Base-by-base conservation (phyloP, 2,329 filamentous ascomycete species). In the Cordyceps farinosa region DNA sequence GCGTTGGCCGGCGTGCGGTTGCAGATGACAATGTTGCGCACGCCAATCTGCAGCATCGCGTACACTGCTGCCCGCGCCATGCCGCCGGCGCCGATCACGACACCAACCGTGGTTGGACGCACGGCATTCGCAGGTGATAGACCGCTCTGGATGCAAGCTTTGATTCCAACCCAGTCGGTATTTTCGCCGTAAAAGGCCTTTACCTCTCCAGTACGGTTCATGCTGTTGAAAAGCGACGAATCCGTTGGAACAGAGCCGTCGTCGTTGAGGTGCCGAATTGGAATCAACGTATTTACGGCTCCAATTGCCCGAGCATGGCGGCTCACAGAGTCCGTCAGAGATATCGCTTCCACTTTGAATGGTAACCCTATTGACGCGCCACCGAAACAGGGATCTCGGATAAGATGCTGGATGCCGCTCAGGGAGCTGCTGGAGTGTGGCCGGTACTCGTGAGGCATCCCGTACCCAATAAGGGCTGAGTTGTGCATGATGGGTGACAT, bases 41-140 rank as follows among this genome's bases (percentile, higher is more conserved):
- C 90, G 3, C 90, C 90, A 8, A 93, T 80, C 68, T 90, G 89
- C 30, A 93, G 80, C 84, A 94, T 87, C 1, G 90, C 87, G 68
- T 94, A 94, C 2, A 91, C 84, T 2, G 90, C 88, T 3, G 90
- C 89, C 65, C 90, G 82, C 9, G 89, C 90, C 90, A 93, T 93
- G 7, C 90, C 90, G 7, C 87, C 87, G 1, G 87, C 86, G 34
- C 87, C 87, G 36, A 89, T 82, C 29, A 89, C 80, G 15, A 89
- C 76, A 0, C 82, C 86, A 1, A 79, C 83, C 2, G 80, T 82
- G 10, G 75, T 79, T 0, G 83, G 78, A 3, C 85, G 80, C 0
- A 89, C 82, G 1, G 84, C 85, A 65, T 89, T 89, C 3, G 89
- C 87, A 0, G 90, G 90, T 0, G 90, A 92, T 2, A 92, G 78